Conservation (phyloP, 106 monocot genomes). For the Apostasia shenzhenica region DNA sequence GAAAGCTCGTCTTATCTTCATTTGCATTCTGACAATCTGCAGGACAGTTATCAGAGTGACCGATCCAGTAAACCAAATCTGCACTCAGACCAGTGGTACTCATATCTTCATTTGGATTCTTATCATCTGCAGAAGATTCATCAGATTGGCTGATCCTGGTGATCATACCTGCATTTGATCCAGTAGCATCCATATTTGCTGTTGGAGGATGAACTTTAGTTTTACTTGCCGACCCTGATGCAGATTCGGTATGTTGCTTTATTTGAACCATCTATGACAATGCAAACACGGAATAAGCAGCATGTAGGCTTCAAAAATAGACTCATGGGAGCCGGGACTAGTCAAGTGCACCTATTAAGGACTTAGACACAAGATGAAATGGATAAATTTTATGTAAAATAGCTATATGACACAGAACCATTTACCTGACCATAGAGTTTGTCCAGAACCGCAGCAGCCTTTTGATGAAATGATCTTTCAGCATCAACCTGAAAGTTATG, state of each 20-base stretch:
- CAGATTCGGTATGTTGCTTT: slow-evolving; percentile 31
- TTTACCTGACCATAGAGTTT: slow-evolving; percentile 68
- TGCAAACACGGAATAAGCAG: neutral
- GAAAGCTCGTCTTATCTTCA: slow-evolving; percentile 17
- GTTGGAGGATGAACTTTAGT: slow-evolving; percentile 13
- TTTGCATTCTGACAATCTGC: slow-evolving; percentile 3
- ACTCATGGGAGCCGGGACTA: neutral
- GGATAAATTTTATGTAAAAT: neutral
- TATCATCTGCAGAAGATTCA: neutral
- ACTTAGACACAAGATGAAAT: neutral
- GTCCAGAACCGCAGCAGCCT: slow-evolving; percentile 51
- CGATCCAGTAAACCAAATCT: neutral
- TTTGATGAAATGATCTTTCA: slow-evolving; percentile 85
- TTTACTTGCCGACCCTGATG: slow-evolving; percentile 7
- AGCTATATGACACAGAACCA: neutral
- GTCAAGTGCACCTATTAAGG: neutral
- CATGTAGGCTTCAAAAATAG: neutral
- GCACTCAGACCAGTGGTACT: neutral
- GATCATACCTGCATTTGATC: neutral
- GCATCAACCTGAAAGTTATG: slow-evolving; percentile 70
- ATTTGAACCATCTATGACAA: slow-evolving; percentile 54
- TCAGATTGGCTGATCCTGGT: neutral
- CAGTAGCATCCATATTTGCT: slow-evolving; percentile 15
- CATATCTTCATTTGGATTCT: slow-evolving; percentile 13
- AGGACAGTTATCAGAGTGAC: neutral